These are phyloP conservation scores for Boechera divaricarpa DNA, from an alignment of 345 rosid species.

Conservation along the genomic window DNA sequence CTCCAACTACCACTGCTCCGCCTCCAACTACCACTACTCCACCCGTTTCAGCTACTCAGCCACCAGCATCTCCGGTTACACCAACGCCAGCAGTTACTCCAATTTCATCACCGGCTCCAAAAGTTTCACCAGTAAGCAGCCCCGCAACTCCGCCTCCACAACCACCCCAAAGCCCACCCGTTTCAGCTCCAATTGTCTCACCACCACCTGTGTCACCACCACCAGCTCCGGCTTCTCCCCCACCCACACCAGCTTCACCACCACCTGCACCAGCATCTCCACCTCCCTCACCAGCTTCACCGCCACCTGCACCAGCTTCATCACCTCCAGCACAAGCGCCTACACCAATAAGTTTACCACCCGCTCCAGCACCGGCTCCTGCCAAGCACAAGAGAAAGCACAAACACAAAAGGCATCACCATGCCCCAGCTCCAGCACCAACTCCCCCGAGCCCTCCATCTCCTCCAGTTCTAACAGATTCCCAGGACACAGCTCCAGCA, in stretches of 20 bases:
- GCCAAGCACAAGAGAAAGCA: slow-evolving; percentile 69
- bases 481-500: slow-evolving; percentile 75
- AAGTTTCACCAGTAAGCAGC: slow-evolving; percentile 65
- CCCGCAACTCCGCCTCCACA: slow-evolving; percentile 65
- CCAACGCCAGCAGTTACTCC: slow-evolving; percentile 63
- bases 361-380: slow-evolving; percentile 71
- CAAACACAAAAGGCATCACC: slow-evolving; percentile 68
- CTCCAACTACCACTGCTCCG: slow-evolving; percentile 43
- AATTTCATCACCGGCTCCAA: slow-evolving; percentile 59
- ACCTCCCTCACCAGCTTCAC: slow-evolving; percentile 45
- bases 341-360: slow-evolving; percentile 57
- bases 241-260: slow-evolving; percentile 53
- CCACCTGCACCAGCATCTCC: slow-evolving; percentile 47
- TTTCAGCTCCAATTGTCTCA: slow-evolving; percentile 53
- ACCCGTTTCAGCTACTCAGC: slow-evolving; percentile 39
- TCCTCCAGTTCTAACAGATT: slow-evolving; percentile 65
- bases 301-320: slow-evolving; percentile 50
- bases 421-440: slow-evolving; percentile 80
- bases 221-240: slow-evolving; percentile 51
- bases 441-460: slow-evolving; percentile 80
- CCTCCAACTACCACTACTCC: slow-evolving; percentile 40
- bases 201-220: slow-evolving; percentile 58
- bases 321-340: slow-evolving; percentile 50
- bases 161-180: slow-evolving; percentile 58
- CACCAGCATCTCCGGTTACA: slow-evolving; percentile 53